Evolutionary conservation across 352 stramenopile species (phyloP).

Genomic region (Aphanomyces invadans): DNA sequence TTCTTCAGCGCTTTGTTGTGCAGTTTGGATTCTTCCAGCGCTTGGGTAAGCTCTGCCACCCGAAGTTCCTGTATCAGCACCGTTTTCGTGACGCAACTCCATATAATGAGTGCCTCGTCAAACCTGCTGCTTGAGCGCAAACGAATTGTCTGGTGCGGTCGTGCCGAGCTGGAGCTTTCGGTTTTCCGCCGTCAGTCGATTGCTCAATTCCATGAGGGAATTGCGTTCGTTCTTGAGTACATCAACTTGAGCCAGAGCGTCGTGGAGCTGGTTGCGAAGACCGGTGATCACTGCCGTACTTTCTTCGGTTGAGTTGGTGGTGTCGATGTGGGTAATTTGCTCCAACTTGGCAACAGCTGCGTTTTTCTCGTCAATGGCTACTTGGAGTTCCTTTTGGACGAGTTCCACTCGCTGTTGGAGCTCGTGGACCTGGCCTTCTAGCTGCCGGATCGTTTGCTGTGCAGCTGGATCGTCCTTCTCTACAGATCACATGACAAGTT

Average conservation of each 20-base stretch:
- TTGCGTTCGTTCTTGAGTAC: conserved; percentile 52
- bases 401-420: background rate
- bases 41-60: conserved; percentile 55
- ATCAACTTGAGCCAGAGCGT: conserved; percentile 52
- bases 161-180: conserved; percentile 33
- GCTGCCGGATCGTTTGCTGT: background rate
- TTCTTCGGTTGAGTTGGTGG: background rate
- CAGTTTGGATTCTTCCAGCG: conserved; percentile 53
- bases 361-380: background rate
- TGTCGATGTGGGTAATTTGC: too few species aligned
- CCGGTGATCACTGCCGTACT: conserved; percentile 33
- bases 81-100: conserved; percentile 54
- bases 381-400: background rate
- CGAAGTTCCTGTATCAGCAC: conserved; percentile 61
- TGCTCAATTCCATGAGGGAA: conserved; percentile 75
- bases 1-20: conserved; percentile 82
- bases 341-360: too few species aligned
- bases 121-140: conserved; percentile 14
- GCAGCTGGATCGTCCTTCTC: background rate
- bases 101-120: too few species aligned
- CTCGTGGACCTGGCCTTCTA: background rate
- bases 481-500: background rate
- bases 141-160: conserved; percentile 4
- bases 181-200: conserved; percentile 58
- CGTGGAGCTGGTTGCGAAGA: conserved; percentile 33